Base-by-base conservation (phyloP, 805 yeast genomes). In the Wickerhamomyces ciferrii region DNA sequence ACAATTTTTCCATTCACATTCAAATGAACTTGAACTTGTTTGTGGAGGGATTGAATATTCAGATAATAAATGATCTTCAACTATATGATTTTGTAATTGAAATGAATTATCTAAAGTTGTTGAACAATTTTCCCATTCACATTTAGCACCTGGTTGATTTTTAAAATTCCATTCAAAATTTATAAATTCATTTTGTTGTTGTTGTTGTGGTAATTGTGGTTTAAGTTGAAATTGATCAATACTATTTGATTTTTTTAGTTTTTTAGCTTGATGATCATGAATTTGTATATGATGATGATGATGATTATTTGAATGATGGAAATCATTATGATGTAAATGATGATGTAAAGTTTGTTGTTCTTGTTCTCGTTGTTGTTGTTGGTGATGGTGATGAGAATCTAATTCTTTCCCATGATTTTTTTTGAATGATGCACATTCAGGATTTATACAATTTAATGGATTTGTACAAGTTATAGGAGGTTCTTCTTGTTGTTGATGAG, bases 1-100 rank as follows among this genome's bases (percentile, higher is more conserved):
- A 71, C 97, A 90, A 45, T 81, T 74, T 46, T 70, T 66, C 96
- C 96, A 89, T 57, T 82, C 88, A 67, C 97, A 90, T 29, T 54
- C 50, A 45, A 44, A 55, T 11, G 36, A 45, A 39, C 37, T 31
- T 11, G 36, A 45, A 39, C 37, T 31, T 14, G 18, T 15, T 37
- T 37, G 39, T 8, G 39, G 21, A n/a, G 47, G 27, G 4, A 42
- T 40, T 19, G 50, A 42, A 49, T 58, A 58, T 7, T 61, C 62
- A 2, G 63, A 56, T 15, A 66, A 54, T 8, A 78, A 56, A 58
- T 78, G 83, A 37, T 71, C 76, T 43, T 71, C 72, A 35, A 72
- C 66, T 20, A 83, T 54, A 59, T 84, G 90, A 39, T 70, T 68
- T 47, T 77, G 79, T 31, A 79, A 54, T 21, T 69, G 70, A 4